These are phyloP conservation scores for Hymenoscyphus albidus DNA, from an alignment of 2,329 filamentous ascomycete species.

Conservation along the genomic window DNA sequence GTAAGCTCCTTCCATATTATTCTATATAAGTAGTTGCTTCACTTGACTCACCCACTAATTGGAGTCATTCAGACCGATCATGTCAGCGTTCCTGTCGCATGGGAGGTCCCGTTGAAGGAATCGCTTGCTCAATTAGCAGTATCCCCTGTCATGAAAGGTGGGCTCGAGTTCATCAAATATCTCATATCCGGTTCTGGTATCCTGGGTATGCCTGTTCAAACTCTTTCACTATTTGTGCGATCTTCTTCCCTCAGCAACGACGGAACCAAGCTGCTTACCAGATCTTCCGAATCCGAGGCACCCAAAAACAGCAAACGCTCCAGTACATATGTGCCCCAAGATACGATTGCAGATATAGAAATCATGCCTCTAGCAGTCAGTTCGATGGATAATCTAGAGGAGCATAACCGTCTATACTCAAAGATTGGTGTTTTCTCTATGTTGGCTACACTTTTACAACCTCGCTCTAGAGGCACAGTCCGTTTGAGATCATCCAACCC, in stretches of 20 bases:
- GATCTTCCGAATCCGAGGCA: neutral
- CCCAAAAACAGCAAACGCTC: neutral
- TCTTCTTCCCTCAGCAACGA: neutral
- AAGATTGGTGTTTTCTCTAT: constrained; percentile 13
- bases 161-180: neutral
- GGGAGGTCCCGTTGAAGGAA: neutral
- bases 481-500: constrained; percentile 10
- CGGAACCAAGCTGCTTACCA: neutral
- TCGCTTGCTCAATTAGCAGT: neutral
- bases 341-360: constrained; percentile 6
- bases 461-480: constrained; percentile 11
- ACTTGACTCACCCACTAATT: neutral
- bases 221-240: neutral
- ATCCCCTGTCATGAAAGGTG: neutral
- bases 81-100: neutral
- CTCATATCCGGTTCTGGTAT: neutral
- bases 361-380: constrained; percentile 11
- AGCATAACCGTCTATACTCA: constrained; percentile 1
- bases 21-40: neutral
- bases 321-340: neutral
- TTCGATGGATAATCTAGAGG: constrained; percentile 9
- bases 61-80: neutral
- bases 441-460: constrained; percentile 8
- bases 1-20: neutral
- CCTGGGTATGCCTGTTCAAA: neutral